Evolutionary conservation across 2,329 filamentous ascomycete species (phyloP).

Genomic region (Epichloe hybrida): DNA sequence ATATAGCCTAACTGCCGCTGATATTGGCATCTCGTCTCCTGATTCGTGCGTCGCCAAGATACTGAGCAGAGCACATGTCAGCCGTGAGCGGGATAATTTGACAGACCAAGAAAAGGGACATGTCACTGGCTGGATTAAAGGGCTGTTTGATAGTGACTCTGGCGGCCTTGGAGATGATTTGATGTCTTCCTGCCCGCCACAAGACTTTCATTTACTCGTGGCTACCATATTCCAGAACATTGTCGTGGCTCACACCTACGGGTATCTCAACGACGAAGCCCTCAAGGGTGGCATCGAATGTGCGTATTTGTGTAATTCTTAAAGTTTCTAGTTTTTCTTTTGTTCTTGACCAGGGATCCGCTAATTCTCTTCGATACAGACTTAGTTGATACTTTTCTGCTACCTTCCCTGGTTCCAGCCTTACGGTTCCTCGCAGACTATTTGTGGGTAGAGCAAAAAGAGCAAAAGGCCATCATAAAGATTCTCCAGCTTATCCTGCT

Average conservation of each 20-base stretch:
- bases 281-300: conserved; percentile 67
- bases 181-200: conserved; percentile 68
- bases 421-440: conserved; percentile 59
- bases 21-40: conserved; percentile 45
- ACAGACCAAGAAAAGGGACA: conserved; percentile 51
- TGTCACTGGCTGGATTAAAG: conserved; percentile 61
- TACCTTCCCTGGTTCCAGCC: conserved; percentile 65
- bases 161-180: conserved; percentile 65
- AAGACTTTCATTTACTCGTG: conserved; percentile 69
- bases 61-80: conserved; percentile 44
- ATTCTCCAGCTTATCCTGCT: conserved; percentile 61
- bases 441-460: conserved; percentile 50
- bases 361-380: conserved; percentile 29
- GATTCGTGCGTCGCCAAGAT: conserved; percentile 59
- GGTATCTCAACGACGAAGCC: conserved; percentile 52
- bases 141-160: conserved; percentile 61
- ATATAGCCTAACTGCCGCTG: conserved; percentile 50
- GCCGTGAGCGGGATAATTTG: conserved; percentile 44
- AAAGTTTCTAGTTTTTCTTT: background rate
- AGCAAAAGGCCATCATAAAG: conserved; percentile 55
- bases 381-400: conserved; percentile 63
- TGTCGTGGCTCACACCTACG: conserved; percentile 53
- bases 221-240: conserved; percentile 67
- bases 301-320: conserved; percentile 24
- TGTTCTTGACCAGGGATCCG: background rate